Base-by-base conservation (phyloP, 2,329 filamentous ascomycete genomes). In the Arthrobotrys entomopaga region DNA sequence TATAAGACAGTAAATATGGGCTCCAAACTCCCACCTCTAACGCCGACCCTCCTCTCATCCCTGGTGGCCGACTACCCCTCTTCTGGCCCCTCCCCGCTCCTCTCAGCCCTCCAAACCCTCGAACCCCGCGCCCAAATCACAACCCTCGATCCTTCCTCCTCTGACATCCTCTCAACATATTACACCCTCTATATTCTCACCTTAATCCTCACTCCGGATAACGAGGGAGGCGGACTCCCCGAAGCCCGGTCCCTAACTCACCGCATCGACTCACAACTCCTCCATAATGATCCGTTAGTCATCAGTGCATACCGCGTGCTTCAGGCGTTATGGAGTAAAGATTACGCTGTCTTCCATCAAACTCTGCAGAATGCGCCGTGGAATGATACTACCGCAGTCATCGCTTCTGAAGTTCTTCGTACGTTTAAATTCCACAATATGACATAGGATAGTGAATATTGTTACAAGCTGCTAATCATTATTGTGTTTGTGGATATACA, bases 211-310 rank as follows among this genome's bases (percentile, higher is more conserved):
- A 70, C 70, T 24, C 73, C 77, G 54, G 77, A 79, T 57, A 10
- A 5, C 29, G 29, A 34, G 1, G 29, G 29, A 34, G 29, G 29
- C 6, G 29, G 29, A 6, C 48, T 79, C 58, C 76, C 75, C 65
- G 78, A 79, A 75, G 78, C 77, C 15, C 76, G 77, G 15, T 76
- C 77, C 53, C 70, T 79, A 10, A 65, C 70, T 13, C 74, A 79
- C 73, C 77, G 78, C 24, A 78, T 78, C 59, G 76, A 78, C 16
- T 54, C 53, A 40, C 53, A 53, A 40, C 61, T 77, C 13, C 65
- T 77, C 16, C 75, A 76, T 56, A 67, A 71, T 7, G 76, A 78
- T 64, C 75, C 77, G 1, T 63, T 64, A 29, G 56, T 78, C 16
- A 76, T 75, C 49, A 75, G 63, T 16, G 74, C 77, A 5, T 77